Base-by-base conservation (phyloP, 1,139 yeast species). In the Yamadazyma diospyri region DNA sequence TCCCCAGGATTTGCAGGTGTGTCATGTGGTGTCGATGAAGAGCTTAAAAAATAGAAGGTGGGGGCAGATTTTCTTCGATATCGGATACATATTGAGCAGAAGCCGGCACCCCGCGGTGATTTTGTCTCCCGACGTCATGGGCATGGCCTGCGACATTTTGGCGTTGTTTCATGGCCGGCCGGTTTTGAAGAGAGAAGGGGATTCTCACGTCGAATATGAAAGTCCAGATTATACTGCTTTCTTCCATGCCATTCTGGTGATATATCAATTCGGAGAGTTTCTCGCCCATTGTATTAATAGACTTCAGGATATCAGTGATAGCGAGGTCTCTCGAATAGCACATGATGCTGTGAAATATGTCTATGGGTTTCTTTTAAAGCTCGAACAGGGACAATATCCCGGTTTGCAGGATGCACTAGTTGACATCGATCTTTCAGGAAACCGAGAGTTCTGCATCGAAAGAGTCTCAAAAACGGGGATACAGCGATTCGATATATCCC, bases 201-300 rank as follows among this genome's bases (percentile, higher is more conserved):
- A 73, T 10, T 79, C 77, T 38, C 98, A 92, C 54, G 87, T 92
- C 9, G 97, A 89, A 51, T 92, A 84, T 51, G 98, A 92, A 51
- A 81, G 81, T 29, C 87, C 86, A 14, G 88, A 84, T 34, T 89
- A 92, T 68, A 80, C 92, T 0, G 76, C 85, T 0, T 86, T 78
- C 48, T 86, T 86, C 56, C 85, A 84, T 43, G 80, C 88, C 20
- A 78, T 82, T 41, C 85, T 78, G 51, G 81, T 79, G 7, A 71
- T 82, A 5, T 76, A 81, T 15, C 81, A 81, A 35, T 73, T 81
- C 47, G 72, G 78, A 0, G 85, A 80, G 38, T 64, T 61, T 29
- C 59, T 75, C 18, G 77, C 84, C 2, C 77, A 73, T 33, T 67
- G 76, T 29, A 57, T 72, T 26, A 62, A 38, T 10, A 37, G 57